Evolutionary conservation across 2,329 filamentous ascomycete species (phyloP), one percentile per base, ranked within the genome.

Genomic region (Aspergillus pseudoterreus): DNA sequence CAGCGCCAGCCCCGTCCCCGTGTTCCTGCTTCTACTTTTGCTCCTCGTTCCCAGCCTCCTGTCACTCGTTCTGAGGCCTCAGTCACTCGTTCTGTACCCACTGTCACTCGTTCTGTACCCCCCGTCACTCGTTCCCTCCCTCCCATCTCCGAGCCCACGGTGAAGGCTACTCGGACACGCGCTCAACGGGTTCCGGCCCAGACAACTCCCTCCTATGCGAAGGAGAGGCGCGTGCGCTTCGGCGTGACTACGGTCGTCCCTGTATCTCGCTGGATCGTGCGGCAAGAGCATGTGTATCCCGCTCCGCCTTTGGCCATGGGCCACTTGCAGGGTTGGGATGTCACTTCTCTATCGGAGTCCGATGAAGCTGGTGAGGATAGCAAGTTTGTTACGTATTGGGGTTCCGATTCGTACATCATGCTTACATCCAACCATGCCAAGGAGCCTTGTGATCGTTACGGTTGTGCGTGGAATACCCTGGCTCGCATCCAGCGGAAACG

Each of bases 221-320:
- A 30, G 27, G 27, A 30, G 27, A 38, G 15, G 15, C 35, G 35
- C 35, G 35, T 67, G 52, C 59, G 57, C 50, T 66, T 67, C 57
- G 58, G 57, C 24, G 59, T 57, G 33, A 53, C 45, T 41, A 59
- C 55, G 15, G 57, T 62, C 47, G 39, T 53, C 36, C 39, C 56
- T 15, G 61, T 67, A 43, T 52, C 59, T 47, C 60, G 57, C 51
- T 66, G 64, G 63, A 65, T 68, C 53, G 57, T 57, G 9, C 57
- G 56, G 27, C 57, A 54, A 39, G 43, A 54, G 41, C 52, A 67
- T 52, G 56, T 55, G 30, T 59, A 56, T 42, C 43, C 39, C 8
- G 50, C 14, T 14, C 38, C 48, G 21, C 32, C 42, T 19, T 45
- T 46, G 30, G 47, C 38, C 45, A 45, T 52, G 32, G 51, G 50